Base-by-base conservation (phyloP, 2,329 filamentous ascomycete species). In the Aureobasidium mangrovei region DNA sequence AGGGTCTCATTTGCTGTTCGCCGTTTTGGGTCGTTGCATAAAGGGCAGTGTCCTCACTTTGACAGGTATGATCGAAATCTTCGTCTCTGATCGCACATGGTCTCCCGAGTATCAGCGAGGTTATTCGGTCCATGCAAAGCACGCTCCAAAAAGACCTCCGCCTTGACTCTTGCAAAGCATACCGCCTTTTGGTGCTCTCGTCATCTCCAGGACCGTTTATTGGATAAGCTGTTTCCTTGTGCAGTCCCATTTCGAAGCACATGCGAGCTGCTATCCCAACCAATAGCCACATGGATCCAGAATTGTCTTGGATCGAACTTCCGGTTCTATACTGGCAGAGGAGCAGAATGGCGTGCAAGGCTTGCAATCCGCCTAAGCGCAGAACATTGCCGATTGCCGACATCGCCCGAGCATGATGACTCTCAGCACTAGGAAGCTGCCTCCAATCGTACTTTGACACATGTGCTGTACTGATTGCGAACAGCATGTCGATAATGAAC, bases 191-290 rank as follows among this genome's bases (percentile, higher is more conserved):
- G 9, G 52, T 12, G 3, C 24, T 18, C 4, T 57, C 53, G 2
- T 49, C 39, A 4, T 53, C 45, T 18, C n/a, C 26, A 10, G 40
- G 8, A 6, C 41, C 41, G 0, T 58, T 47, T 3, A 63, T 18
- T 2, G 60, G 54, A 53, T 72, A 74, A 0, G 64, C 65, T 1
- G 69, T 62, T 10, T 71, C 69, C 29, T 70, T 65, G 55, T 74
- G 72, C 0, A 74, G 57, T 0, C 72, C 72, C 44, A 74, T 74
- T 67, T 90, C 86, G 29, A 89, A 72, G 59, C 71, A 70, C 31
- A 70, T 72, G 5, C 70, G 63, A 0, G 70, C 70, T 1, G 72
- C 71, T 6, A 72, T 67, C 0, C 72, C 71, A 9, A 74, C 71
- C 2, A 74, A 64, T 57, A 75, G 72, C 72, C 73, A 75, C 29